Evolutionary conservation across 2,329 filamentous ascomycete species (phyloP).

Genomic region (Colletotrichum lini): DNA sequence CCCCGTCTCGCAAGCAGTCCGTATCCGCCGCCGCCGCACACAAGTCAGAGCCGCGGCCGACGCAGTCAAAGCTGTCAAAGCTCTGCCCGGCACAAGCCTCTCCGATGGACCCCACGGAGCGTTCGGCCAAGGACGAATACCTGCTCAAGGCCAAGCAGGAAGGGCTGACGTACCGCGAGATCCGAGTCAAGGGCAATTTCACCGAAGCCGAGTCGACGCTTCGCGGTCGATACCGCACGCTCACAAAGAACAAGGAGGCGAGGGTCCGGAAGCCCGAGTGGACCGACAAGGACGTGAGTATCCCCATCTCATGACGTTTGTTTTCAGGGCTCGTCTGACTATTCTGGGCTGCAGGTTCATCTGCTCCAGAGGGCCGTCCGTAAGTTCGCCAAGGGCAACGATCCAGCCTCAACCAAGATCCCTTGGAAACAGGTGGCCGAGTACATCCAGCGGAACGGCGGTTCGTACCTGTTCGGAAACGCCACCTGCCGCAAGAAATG

Average conservation of each 20-base stretch:
- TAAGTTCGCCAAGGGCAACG: slow-evolving; percentile 51
- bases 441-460: slow-evolving; percentile 66
- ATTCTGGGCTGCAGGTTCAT: slow-evolving; percentile 52
- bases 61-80: slow-evolving; percentile 23
- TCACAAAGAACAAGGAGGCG: slow-evolving; percentile 74
- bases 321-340: background rate
- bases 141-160: slow-evolving; percentile 67
- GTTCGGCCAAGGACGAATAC: slow-evolving; percentile 58
- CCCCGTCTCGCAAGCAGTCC: slow-evolving; percentile 9
- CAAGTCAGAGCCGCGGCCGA: slow-evolving; percentile 29
- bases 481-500: slow-evolving; percentile 72
- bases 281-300: slow-evolving; percentile 74
- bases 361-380: slow-evolving; percentile 62
- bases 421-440: slow-evolving; percentile 72
- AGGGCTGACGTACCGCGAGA: slow-evolving; percentile 77
- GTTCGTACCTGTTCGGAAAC: slow-evolving; percentile 72
- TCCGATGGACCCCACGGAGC: slow-evolving; percentile 17
- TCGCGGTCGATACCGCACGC: slow-evolving; percentile 74
- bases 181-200: slow-evolving; percentile 69
- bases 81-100: slow-evolving; percentile 17
- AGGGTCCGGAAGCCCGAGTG: slow-evolving; percentile 78
- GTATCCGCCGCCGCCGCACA: background rate
- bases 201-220: slow-evolving; percentile 80
- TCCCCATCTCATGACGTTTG: background rate
- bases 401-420: slow-evolving; percentile 55